Conservation (phyloP, 805 yeast genomes). For the Pichia gijzeniarum region DNA sequence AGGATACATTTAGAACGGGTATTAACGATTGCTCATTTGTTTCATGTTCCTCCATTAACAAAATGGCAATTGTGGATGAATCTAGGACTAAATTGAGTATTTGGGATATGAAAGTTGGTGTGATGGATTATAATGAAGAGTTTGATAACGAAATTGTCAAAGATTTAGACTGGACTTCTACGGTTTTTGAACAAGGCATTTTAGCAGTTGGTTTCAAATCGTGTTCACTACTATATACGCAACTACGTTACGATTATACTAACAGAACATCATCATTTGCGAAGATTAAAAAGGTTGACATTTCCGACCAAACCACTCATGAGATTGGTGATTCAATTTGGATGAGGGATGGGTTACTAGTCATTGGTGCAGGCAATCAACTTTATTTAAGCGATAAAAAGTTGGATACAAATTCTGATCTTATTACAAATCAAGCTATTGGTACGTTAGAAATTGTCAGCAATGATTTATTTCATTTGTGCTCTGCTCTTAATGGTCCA, state of each 20-base stretch:
- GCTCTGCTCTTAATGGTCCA: constrained; percentile 79
- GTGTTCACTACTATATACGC: constrained; percentile 64
- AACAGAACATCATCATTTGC: constrained; percentile 72
- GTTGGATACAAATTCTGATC: constrained; percentile 46
- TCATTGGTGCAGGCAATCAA: constrained; percentile 86
- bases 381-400: constrained; percentile 72
- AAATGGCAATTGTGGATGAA: constrained; percentile 66
- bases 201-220: constrained; percentile 72
- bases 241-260: constrained; percentile 83
- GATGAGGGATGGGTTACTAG: constrained; percentile 73
- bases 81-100: constrained; percentile 47
- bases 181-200: constrained; percentile 58
- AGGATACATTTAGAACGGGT: constrained; percentile 48
- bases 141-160: constrained; percentile 36
- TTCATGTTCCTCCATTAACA: constrained; percentile 70
- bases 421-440: constrained; percentile 45
- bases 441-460: constrained; percentile 53
- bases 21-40: constrained; percentile 45
- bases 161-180: constrained; percentile 87
- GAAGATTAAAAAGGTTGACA: constrained; percentile 65
- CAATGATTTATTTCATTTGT: constrained; percentile 58
- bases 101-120: constrained; percentile 72
- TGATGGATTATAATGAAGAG: constrained; percentile 54
- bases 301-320: constrained; percentile 67
- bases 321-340: constrained; percentile 84